Percentiles rank a stretch among this genome's conserved stretches.
Evolutionary conservation across 2,329 filamentous ascomycete genomes (phyloP).

Genomic region (Aureobasidium sp.): DNA sequence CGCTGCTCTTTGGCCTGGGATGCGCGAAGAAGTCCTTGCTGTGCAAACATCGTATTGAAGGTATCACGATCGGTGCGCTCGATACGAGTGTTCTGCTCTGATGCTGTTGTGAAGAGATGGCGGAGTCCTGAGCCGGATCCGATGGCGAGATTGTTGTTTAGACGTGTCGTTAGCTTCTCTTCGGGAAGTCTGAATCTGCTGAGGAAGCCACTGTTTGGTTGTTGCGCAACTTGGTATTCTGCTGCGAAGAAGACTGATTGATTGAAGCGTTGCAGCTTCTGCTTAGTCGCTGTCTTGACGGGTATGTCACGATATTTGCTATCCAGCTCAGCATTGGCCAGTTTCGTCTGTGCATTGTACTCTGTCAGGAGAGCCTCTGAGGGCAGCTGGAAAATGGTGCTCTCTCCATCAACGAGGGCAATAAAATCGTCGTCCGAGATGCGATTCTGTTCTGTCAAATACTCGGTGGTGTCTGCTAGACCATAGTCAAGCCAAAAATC

Average conservation of each 20-base stretch:
- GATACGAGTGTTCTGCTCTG: not conserved
- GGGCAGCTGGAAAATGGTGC: constrained; percentile 4
- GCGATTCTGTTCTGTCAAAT: not conserved
- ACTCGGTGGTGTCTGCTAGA: not conserved
- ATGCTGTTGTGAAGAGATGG: not conserved
- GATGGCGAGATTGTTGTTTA: not conserved
- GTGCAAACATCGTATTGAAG: constrained; percentile 10
- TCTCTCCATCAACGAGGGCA: constrained; percentile 7
- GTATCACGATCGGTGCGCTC: constrained; percentile 6
- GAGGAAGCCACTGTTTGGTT: not conserved
- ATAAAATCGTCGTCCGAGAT: constrained; percentile 1
- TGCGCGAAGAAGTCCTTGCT: not conserved
- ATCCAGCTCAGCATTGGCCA: not conserved
- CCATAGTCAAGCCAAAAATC: constrained; percentile 11
- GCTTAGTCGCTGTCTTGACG: not conserved
- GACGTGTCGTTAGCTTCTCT: not conserved
- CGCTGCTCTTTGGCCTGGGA: constrained; percentile 7
- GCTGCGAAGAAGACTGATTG: constrained; percentile 12
- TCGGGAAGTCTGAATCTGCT: constrained; percentile 4
- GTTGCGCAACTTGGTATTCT: not conserved
- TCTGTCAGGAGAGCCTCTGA: constrained; percentile 1
- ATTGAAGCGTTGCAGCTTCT: constrained; percentile 9
- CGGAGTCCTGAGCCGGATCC: constrained; percentile 3
- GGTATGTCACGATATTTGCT: not conserved
- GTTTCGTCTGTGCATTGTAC: not conserved